Percentiles rank a stretch among this genome's conserved stretches.
phyloP scores from a whole-genome alignment of 257 asterid genomes.

The Fraxinus pennsylvanica region DNA sequence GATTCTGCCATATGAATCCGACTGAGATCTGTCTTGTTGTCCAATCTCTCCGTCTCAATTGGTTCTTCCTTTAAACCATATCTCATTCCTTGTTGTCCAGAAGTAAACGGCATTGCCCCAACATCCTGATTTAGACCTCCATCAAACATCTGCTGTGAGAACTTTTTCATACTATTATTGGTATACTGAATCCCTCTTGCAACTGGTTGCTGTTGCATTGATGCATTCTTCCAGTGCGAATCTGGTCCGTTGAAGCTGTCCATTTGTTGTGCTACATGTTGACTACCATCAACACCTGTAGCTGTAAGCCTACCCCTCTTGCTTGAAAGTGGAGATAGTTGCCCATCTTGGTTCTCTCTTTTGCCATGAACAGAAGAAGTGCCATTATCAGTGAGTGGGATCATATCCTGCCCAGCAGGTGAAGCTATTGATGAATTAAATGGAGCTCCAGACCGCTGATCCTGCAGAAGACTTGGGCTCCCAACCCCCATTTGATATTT shows the following conservation, averaged over 20 bases:
- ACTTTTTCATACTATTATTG: slow-evolving; percentile 66
- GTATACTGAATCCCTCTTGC: slow-evolving; percentile 63
- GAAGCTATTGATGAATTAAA: slow-evolving; percentile 60
- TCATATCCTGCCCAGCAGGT: slow-evolving; percentile 67
- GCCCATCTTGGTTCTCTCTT: slow-evolving; percentile 78
- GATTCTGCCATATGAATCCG: slow-evolving; percentile 59
- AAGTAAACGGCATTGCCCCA: slow-evolving; percentile 53
- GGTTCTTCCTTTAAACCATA: slow-evolving; percentile 91
- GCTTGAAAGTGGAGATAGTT: slow-evolving; percentile 56
- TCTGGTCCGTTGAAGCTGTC: slow-evolving; percentile 72
- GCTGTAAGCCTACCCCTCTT: slow-evolving; percentile 67
- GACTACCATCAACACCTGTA: slow-evolving; percentile 51
- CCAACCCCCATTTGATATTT: slow-evolving; percentile 58
- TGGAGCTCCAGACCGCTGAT: slow-evolving; percentile 62
- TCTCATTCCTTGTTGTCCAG: slow-evolving; percentile 76
- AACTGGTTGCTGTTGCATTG: slow-evolving; percentile 62
- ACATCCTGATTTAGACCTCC: slow-evolving; percentile 74
- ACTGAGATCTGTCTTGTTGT: slow-evolving; percentile 54
- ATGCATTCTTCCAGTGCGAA: slow-evolving; percentile 74
- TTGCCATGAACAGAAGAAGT: slow-evolving; percentile 62
- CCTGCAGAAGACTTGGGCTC: slow-evolving; percentile 75
- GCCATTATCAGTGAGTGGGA: slow-evolving; percentile 52
- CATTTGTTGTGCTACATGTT: slow-evolving; percentile 58
- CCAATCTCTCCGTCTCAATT: slow-evolving; percentile 70
- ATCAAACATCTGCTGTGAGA: slow-evolving; percentile 64